These are phyloP conservation scores for Thielaviopsis euricoi DNA, from an alignment of 2,329 filamentous ascomycete genomes.

Conservation along the genomic window DNA sequence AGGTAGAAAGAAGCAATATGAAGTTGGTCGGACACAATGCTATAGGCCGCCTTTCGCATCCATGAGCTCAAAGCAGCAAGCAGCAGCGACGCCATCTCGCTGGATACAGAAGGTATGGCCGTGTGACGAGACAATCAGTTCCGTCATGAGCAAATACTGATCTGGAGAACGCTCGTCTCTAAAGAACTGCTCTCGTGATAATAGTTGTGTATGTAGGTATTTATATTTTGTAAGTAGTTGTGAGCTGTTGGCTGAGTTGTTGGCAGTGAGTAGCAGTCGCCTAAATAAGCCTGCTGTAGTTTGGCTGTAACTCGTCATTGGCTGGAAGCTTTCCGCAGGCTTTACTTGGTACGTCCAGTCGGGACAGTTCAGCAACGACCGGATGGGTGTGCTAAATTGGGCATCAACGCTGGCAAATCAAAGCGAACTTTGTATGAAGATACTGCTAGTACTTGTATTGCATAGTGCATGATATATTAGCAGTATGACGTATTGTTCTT, in stretches of 20 bases:
- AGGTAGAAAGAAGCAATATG: not conserved
- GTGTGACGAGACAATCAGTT: not conserved
- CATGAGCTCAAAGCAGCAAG: not conserved
- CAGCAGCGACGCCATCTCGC: not conserved
- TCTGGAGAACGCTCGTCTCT: not conserved
- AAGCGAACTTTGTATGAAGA: not conserved
- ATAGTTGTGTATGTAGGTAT: not conserved
- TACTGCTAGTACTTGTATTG: not conserved
- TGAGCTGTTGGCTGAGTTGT: not conserved
- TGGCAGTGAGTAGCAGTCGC: not conserved
- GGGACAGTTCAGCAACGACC: not conserved
- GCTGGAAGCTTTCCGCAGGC: not conserved
- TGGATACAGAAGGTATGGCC: not conserved
- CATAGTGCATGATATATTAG: not conserved
- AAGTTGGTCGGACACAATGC: not conserved
- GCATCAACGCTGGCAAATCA: not conserved
- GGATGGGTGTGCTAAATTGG: not conserved
- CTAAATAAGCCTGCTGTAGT: not conserved
- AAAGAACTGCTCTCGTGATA: not conserved
- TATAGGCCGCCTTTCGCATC: not conserved
- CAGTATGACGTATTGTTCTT: too few relatives aligned
- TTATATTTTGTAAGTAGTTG: not conserved
- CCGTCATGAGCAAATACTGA: not conserved
- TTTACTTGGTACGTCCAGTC: not conserved
- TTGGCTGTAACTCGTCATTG: not conserved